Evolutionary conservation across 208 protist genomes (phyloP), one percentile per base, ranked within the genome.

Genomic region (Borovskyia barvae): DNA sequence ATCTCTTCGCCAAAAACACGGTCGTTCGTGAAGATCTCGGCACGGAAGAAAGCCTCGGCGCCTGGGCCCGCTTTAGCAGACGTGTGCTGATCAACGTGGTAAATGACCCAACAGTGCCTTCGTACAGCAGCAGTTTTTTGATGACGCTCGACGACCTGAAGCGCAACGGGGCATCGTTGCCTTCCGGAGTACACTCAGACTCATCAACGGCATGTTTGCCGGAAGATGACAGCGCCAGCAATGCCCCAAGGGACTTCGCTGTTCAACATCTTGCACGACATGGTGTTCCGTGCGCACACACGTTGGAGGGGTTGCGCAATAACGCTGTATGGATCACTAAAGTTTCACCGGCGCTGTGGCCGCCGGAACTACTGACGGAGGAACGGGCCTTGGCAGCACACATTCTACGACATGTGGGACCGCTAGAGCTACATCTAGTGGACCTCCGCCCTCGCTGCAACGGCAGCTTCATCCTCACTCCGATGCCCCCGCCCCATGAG

Each of bases 61-160:
- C 57, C n/a, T 77, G 68, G 74, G 14, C 17, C 7, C 36, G 36
- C 7, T 81, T 82, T 24, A 36, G 51, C 7, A 70, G 74, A 2
- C 73, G 71, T 0, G 64, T 82, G 20, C 28, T 82, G 14, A 5
- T 85, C 33, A 66, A 33, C 53, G 65, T 56, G 7, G 58, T 66
- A 26, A 72, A 74, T 40, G 79, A 82, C 45, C 25, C 39, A 50
- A 75, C 66, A 0, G 79, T 85, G 11, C 56, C 75, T 45, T 25
- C 51, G 17, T 73, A 82, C 71, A 85, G 74, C 74, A 74, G 66
- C 53, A 47, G 62, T 41, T 78, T 85, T 30, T 47, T 69, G 17
- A 22, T 55, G 36, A 49, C 60, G 35, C 1, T 67, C 28, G 26
- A 20, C 9, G 51, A 58, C 14, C 20, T 30, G 24, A 8, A 32